phyloP scores from a whole-genome alignment of 768 basidiomycete genomes.

The Asterophora lycoperdoides region DNA sequence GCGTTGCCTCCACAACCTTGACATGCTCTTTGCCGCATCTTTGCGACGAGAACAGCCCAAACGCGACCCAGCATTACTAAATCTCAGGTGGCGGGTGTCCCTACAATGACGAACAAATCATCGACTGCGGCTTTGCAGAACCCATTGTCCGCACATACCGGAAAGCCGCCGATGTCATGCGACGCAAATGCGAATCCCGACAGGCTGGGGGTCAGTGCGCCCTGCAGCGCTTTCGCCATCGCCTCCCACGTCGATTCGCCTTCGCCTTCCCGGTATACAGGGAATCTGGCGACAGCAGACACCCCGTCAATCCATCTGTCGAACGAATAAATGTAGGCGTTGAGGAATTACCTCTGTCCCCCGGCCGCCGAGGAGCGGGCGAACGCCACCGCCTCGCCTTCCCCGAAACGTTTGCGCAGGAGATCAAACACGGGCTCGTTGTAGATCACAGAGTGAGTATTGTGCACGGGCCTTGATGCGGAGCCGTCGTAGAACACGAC shows the following conservation, averaged over 20 bases:
- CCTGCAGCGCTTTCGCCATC: conserved; percentile 72
- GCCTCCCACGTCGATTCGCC: conserved; percentile 76
- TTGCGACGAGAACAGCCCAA: conserved; percentile 76
- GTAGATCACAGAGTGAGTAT: conserved; percentile 64
- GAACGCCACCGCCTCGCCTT: conserved; percentile 65
- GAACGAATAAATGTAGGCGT: not conserved
- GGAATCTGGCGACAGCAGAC: conserved; percentile 31
- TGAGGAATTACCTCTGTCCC: conserved; percentile 52
- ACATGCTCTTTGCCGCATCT: conserved; percentile 61
- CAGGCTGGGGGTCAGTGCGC: conserved; percentile 57
- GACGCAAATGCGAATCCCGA: conserved; percentile 72
- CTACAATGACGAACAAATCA: conserved; percentile 23
- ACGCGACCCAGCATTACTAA: conserved; percentile 74
- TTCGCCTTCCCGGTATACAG: conserved; percentile 67
- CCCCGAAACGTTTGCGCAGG: conserved; percentile 54
- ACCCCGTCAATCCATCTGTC: not conserved
- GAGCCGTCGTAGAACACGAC: conserved; percentile 64
- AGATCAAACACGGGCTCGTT: conserved; percentile 67
- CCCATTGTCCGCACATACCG: conserved; percentile 32
- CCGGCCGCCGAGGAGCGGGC: conserved; percentile 66
- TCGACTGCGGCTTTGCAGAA: not conserved
- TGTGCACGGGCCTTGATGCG: conserved; percentile 68
- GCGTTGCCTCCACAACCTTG: conserved; percentile 56
- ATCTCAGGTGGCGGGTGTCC: conserved; percentile 65
- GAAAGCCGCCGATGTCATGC: conserved; percentile 77